phyloP scores from a whole-genome alignment of 140 eudicot species.

The Stevia rebaudiana region DNA sequence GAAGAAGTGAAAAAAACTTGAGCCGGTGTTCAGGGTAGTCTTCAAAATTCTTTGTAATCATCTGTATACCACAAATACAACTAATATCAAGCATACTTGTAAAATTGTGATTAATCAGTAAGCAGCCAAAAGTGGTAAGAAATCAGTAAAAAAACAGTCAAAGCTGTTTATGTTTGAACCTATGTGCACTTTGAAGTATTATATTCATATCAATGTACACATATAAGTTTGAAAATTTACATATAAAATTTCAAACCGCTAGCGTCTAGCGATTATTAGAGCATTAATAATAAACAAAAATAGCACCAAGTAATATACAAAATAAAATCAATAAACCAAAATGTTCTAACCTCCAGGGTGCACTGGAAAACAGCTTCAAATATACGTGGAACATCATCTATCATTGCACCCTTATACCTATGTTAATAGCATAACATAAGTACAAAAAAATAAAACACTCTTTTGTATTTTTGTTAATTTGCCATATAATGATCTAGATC shows the following conservation, averaged over 20 bases:
- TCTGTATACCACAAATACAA: slow-evolving; percentile 38
- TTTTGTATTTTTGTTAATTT: not conserved
- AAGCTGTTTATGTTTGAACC: no score
- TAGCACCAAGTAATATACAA: not conserved
- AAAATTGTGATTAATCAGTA: no score
- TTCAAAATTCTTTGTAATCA: slow-evolving; percentile 97
- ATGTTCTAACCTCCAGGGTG: slow-evolving; percentile 73
- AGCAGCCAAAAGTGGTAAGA: no score
- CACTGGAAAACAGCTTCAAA: slow-evolving; percentile 96
- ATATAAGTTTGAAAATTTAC: no score
- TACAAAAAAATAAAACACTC: not conserved
- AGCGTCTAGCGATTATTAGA: no score
- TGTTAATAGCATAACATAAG: not conserved
- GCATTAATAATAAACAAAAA: no score
- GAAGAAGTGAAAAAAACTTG: slow-evolving; percentile 88
- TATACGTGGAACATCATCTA: slow-evolving; percentile 94
- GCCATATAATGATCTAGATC: not conserved
- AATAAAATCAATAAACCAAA: not conserved
- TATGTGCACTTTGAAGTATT: no score
- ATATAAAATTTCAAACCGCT: no score
- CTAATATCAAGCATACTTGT: slow-evolving; percentile 16
- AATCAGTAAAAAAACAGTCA: no score
- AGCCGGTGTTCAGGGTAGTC: slow-evolving; percentile 99
- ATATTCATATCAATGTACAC: no score
- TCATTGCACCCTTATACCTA: slow-evolving; percentile 90